Percentiles rank a stretch among this genome's conserved stretches.
Conservation (phyloP, 2,329 filamentous ascomycete genomes). For the Biscogniauxia sp. region DNA sequence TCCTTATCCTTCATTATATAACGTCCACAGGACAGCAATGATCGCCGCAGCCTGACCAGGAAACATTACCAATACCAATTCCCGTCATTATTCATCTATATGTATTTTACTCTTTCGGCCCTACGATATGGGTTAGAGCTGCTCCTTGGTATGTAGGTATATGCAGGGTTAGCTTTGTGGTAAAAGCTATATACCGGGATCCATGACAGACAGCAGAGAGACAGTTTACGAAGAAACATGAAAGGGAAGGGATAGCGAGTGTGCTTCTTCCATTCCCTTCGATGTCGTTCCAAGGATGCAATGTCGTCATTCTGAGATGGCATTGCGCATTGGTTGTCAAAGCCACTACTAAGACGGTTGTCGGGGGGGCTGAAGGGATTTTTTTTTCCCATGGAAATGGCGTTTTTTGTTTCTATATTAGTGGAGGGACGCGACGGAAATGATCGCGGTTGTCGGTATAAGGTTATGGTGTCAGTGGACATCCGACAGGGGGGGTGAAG, state of each 20-base stretch:
- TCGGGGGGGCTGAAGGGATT: neutral
- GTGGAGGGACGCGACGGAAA: constrained; percentile 3
- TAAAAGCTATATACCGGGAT: too few species aligned
- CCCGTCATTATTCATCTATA: neutral
- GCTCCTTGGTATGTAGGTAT: too few species aligned
- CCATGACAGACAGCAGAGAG: too few species aligned
- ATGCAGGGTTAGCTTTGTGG: too few species aligned
- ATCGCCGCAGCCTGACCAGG: neutral
- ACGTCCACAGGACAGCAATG: neutral
- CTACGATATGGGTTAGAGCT: too few species aligned
- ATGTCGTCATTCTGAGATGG: constrained; percentile 10
- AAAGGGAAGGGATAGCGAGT: too few species aligned
- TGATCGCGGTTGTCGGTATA: constrained; percentile 18
- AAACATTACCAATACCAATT: neutral
- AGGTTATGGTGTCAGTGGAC: constrained; percentile 18
- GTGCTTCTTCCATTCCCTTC: too few species aligned
- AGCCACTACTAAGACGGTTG: neutral
- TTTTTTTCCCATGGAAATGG: neutral
- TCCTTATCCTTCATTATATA: neutral
- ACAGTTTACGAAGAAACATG: too few species aligned
- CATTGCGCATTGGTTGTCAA: constrained; percentile 1
- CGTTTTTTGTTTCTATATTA: neutral
- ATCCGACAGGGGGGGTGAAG: neutral
- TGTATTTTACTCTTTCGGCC: too few species aligned
- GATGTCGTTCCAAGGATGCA: neutral